Percentiles rank a stretch among this genome's conserved stretches.
Evolutionary conservation across 805 yeast genomes (phyloP).

Genomic region (Candida orba): DNA sequence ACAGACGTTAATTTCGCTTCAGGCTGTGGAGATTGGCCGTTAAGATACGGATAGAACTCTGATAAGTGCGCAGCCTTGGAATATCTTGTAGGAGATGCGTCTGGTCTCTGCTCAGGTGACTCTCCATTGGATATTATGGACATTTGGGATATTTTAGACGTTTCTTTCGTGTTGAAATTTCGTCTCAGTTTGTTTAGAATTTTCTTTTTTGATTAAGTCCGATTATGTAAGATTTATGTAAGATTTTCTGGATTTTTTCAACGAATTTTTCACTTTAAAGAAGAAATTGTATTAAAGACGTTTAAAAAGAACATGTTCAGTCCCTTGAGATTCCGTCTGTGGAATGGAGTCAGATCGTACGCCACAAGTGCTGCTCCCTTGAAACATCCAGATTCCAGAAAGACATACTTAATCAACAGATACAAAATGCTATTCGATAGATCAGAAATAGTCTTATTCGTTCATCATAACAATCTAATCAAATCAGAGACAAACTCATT

Average conservation of each 20-base stretch:
- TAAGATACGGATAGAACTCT: conserved; percentile 24
- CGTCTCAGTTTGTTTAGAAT: too few species aligned
- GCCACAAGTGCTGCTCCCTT: conserved; percentile 20
- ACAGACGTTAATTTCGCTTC: neutral
- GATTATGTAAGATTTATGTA: too few species aligned
- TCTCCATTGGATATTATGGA: too few species aligned
- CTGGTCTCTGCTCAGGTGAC: conserved; percentile 13
- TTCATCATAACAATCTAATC: conserved; percentile 78
- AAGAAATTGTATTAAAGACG: neutral
- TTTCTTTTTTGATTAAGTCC: too few species aligned
- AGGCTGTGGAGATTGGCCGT: conserved; percentile 20
- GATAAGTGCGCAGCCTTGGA: conserved; percentile 22
- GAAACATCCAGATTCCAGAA: conserved; percentile 66
- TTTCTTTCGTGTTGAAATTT: too few species aligned
- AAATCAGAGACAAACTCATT: conserved; percentile 60
- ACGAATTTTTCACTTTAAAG: neutral
- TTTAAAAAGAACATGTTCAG: conserved; percentile 3
- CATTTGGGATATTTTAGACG: too few species aligned
- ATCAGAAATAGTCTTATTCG: conserved; percentile 64
- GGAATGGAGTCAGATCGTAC: conserved; percentile 13
- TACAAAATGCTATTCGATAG: conserved; percentile 65
- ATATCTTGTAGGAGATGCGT: conserved; percentile 20
- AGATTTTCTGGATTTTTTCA: too few species aligned
- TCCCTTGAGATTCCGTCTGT: neutral
- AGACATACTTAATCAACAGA: conserved; percentile 77